A percentile compares a stretch with the other conserved stretches of the same genome.
These are phyloP conservation scores for Discostella stelligeroides DNA, from an alignment of 108 stramenopile genomes.

Conservation along the genomic window DNA sequence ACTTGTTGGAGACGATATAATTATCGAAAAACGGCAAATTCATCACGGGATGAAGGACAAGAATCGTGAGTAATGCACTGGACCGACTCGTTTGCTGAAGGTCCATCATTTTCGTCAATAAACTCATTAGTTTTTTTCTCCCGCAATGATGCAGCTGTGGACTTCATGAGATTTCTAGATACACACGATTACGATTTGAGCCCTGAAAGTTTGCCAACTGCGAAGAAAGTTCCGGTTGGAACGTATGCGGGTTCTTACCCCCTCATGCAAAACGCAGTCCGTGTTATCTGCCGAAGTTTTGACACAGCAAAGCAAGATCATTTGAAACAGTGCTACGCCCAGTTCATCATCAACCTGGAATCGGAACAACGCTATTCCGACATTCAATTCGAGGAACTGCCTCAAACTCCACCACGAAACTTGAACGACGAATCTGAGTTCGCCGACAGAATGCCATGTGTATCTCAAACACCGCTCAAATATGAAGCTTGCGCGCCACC, in stretches of 20 bases:
- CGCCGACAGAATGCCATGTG: neutral
- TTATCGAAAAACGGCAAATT: constrained; percentile 63
- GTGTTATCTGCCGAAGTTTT: constrained; percentile 6
- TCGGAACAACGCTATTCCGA: neutral
- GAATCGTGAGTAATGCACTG: constrained; percentile 54
- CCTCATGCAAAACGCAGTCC: neutral
- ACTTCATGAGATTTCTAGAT: constrained; percentile 68
- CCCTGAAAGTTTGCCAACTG: constrained; percentile 54
- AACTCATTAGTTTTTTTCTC: neutral
- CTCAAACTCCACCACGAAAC: neutral
- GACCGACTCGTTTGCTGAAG: neutral
- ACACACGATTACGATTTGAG: constrained; percentile 37
- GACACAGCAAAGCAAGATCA: neutral
- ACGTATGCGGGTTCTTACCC: neutral
- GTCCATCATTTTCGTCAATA: too few relatives aligned
- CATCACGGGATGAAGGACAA: constrained; percentile 70
- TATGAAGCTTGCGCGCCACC: neutral
- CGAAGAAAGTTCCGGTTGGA: constrained; percentile 17
- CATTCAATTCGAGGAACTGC: neutral
- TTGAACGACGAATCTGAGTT: neutral
- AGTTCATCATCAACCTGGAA: neutral
- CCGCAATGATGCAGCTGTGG: constrained; percentile 35
- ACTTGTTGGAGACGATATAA: constrained; percentile 57
- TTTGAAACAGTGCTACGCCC: constrained; percentile 1
- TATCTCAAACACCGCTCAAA: constrained; percentile 3